A percentile compares a stretch with the other conserved stretches of the same genome.
These are phyloP conservation scores for Chrysanthemum seticuspe DNA, from an alignment of 129 eudicot genomes.

Conservation along the genomic window DNA sequence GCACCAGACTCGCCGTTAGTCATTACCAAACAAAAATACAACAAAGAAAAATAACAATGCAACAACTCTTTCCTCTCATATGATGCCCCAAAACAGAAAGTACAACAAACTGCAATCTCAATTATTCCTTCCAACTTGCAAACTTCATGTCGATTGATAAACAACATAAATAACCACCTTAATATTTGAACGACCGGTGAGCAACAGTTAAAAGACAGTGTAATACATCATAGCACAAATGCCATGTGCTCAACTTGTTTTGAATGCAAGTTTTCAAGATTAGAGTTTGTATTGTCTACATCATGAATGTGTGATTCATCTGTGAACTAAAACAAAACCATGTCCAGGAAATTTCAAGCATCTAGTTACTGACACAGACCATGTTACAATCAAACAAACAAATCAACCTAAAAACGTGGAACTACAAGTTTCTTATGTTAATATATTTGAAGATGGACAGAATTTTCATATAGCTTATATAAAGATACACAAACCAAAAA, in stretches of 20 bases:
- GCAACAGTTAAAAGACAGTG: not conserved
- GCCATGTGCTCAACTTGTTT: not conserved
- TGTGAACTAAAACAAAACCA: not conserved
- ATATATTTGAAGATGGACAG: no score
- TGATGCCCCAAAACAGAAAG: not conserved
- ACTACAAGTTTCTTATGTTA: not conserved
- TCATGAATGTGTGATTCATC: not conserved
- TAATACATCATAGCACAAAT: not conserved
- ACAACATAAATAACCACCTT: not conserved
- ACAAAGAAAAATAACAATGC: not conserved
- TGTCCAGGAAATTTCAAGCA: not conserved
- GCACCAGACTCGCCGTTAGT: slow-evolving; percentile 2
- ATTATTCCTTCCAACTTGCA: no score
- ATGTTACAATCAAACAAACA: not conserved
- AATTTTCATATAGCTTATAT: not conserved
- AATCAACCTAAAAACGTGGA: not conserved
- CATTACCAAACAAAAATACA: not conserved
- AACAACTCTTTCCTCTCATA: not conserved
- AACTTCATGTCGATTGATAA: not conserved
- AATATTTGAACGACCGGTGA: not conserved
- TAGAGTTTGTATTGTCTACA: not conserved
- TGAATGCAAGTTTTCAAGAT: not conserved
- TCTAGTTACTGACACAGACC: not conserved
- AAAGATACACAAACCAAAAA: not conserved
- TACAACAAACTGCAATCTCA: not conserved